Percentiles rank a stretch among this genome's conserved stretches.
Evolutionary conservation across 768 basidiomycete species (phyloP).

Genomic region (Gautieria morchelliformis): DNA sequence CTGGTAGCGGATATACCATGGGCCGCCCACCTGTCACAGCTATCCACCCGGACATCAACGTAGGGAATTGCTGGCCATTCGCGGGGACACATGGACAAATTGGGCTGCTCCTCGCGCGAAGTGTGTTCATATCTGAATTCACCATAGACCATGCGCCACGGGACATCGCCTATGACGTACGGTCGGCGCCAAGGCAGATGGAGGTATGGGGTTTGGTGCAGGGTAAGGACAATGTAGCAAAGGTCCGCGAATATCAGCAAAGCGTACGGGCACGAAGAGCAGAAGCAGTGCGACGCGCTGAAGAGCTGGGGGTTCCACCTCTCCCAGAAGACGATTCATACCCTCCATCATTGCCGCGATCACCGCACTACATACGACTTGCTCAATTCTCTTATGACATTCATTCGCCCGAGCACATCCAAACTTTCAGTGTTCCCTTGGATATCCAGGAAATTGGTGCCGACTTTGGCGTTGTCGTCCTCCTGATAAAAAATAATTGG

Average conservation of each 20-base stretch:
- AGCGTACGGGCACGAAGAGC: slow-evolving; percentile 16
- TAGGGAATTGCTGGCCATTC: slow-evolving; percentile 94
- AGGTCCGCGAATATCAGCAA: slow-evolving; percentile 43
- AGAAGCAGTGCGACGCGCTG: slow-evolving; percentile 1
- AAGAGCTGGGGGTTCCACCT: slow-evolving; percentile 10
- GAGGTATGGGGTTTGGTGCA: slow-evolving; percentile 90
- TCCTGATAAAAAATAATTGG: slow-evolving; percentile 81
- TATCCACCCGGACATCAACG: slow-evolving; percentile 74
- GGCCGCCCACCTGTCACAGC: slow-evolving; percentile 83
- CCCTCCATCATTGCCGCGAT: slow-evolving; percentile 21
- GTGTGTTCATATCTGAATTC: slow-evolving; percentile 50
- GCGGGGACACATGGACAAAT: slow-evolving; percentile 68
- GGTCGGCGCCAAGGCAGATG: slow-evolving; percentile 75
- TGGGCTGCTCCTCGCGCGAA: slow-evolving; percentile 66
- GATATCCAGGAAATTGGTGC: slow-evolving; percentile 62
- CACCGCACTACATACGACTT: slow-evolving; percentile 30
- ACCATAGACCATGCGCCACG: slow-evolving; percentile 82
- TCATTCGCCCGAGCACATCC: slow-evolving; percentile 45
- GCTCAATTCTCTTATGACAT: slow-evolving; percentile 40
- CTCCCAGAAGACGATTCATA: slow-evolving; percentile 20
- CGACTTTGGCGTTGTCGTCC: slow-evolving; percentile 78
- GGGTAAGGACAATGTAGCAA: slow-evolving; percentile 57
- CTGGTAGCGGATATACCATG: slow-evolving; percentile 44
- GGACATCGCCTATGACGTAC: slow-evolving; percentile 74
- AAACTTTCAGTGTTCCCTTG: slow-evolving; percentile 68